These are phyloP conservation scores for Exophiala sideris DNA, from an alignment of 2,329 filamentous ascomycete species.

Conservation along the genomic window DNA sequence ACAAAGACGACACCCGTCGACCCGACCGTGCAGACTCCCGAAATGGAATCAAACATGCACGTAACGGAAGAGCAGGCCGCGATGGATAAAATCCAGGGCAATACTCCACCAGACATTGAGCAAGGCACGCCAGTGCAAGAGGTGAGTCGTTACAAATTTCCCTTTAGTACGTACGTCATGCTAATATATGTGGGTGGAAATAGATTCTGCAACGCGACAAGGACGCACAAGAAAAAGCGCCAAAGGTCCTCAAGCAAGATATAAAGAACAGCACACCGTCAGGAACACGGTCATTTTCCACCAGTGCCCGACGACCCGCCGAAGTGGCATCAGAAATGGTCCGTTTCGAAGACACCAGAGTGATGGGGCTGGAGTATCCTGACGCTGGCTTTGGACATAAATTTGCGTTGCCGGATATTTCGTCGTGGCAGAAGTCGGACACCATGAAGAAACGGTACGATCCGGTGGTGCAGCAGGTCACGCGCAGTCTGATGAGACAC, in stretches of 20 bases:
- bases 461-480: conserved; percentile 78
- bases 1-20: conserved; percentile 25
- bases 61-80: conserved; percentile 65
- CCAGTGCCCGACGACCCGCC: conserved; percentile 43
- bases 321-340: conserved; percentile 30
- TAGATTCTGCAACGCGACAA: conserved; percentile 64
- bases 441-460: conserved; percentile 81
- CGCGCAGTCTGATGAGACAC: conserved; percentile 84
- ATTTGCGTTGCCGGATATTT: conserved; percentile 66
- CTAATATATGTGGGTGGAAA: conserved; percentile 2
- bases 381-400: conserved; percentile 60
- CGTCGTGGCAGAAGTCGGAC: conserved; percentile 56
- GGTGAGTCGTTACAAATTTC: conserved; percentile 41
- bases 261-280: conserved; percentile 39
- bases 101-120: conserved; percentile 58
- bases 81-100: conserved; percentile 56
- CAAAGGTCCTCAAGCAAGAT: conserved; percentile 64
- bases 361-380: conserved; percentile 30
- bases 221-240: conserved; percentile 59
- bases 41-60: conserved; percentile 54
- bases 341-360: conserved; percentile 28
- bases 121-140: conserved; percentile 66
- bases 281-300: conserved; percentile 55
- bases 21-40: conserved; percentile 42
- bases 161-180: background rate